A percentile compares a stretch with the other conserved stretches of the same genome.
Evolutionary conservation across 331 rosid genomes (phyloP).

Genomic region (Arachis monticola): DNA sequence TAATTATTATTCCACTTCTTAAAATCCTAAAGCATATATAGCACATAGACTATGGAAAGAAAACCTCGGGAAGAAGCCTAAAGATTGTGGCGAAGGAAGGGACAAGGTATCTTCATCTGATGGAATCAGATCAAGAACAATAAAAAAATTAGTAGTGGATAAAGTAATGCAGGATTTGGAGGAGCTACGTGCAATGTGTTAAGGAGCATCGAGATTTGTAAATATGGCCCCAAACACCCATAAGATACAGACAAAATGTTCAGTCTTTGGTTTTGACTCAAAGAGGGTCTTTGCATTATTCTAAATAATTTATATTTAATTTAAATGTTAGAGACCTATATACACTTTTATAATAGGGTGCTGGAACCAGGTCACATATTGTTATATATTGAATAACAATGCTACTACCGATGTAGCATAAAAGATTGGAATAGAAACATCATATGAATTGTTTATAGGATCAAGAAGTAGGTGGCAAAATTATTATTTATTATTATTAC

Average conservation of each 20-base stretch:
- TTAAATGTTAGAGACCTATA: constrained; percentile 32
- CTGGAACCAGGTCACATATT: constrained; percentile 49
- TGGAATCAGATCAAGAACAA: constrained; percentile 34
- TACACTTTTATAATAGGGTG: constrained; percentile 19
- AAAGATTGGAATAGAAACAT: constrained; percentile 87
- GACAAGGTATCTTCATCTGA: constrained; percentile 44
- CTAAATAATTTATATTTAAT: constrained; percentile 5
- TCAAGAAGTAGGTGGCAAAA: constrained; percentile 32
- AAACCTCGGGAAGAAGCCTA: constrained; percentile 35
- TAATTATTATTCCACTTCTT: too few relatives aligned
- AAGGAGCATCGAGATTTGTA: constrained; percentile 62
- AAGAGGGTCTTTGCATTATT: constrained; percentile 34
- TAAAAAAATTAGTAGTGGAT: constrained; percentile 41
- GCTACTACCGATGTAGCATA: constrained; percentile 52
- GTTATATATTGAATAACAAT: constrained; percentile 36
- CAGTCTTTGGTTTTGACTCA: constrained; percentile 59
- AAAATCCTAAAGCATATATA: too few relatives aligned
- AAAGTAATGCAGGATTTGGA: constrained; percentile 40
- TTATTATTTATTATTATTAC: not conserved
- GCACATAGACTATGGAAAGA: not conserved
- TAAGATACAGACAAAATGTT: constrained; percentile 52
- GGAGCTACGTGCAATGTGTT: constrained; percentile 45
- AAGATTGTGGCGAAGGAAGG: constrained; percentile 37
- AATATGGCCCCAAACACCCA: constrained; percentile 34
- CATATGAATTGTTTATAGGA: constrained; percentile 54